Evolutionary conservation across 2,329 filamentous ascomycete species (phyloP).

Genomic region (Hirsutella minnesotensis): DNA sequence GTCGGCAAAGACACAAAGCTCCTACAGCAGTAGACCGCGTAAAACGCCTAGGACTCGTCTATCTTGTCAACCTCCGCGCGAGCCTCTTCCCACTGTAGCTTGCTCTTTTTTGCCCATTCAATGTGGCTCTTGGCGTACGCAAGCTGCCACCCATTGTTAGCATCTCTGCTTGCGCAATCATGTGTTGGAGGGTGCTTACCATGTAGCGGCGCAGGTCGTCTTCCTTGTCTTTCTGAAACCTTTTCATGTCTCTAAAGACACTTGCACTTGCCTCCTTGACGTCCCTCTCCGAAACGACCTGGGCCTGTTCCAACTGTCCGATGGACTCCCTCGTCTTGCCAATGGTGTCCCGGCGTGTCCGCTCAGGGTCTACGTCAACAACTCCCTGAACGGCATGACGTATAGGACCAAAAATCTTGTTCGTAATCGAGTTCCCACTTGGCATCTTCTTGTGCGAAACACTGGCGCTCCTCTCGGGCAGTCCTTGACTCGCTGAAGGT

Average conservation of each 20-base stretch:
- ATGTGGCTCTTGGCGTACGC: constrained; percentile 88
- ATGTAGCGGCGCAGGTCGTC: constrained; percentile 89
- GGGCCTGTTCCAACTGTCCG: constrained; percentile 75
- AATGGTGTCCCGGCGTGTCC: constrained; percentile 83
- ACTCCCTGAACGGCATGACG: constrained; percentile 94
- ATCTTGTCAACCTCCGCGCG: constrained; percentile 83
- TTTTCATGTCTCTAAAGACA: constrained; percentile 77
- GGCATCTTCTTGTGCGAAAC: constrained; percentile 62
- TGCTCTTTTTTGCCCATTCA: constrained; percentile 83
- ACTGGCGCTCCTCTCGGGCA: constrained; percentile 41
- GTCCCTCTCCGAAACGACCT: constrained; percentile 78
- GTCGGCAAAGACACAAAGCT: background rate
- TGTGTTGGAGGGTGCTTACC: constrained; percentile 43
- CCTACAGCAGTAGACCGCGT: background rate
- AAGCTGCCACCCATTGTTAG: constrained; percentile 43
- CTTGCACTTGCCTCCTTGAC: constrained; percentile 86
- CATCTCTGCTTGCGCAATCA: background rate
- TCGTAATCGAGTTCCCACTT: constrained; percentile 82
- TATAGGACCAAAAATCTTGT: constrained; percentile 88
- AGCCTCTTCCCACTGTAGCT: constrained; percentile 88
- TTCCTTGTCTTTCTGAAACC: constrained; percentile 94
- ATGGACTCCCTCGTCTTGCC: constrained; percentile 90
- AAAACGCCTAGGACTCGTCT: constrained; percentile 38
- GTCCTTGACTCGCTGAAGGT: constrained; percentile 64
- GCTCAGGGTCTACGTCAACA: constrained; percentile 89